Percentiles rank a stretch among this genome's conserved stretches.
Conservation (phyloP, 495 filamentous ascomycete genomes). For the Neurospora sp. region DNA sequence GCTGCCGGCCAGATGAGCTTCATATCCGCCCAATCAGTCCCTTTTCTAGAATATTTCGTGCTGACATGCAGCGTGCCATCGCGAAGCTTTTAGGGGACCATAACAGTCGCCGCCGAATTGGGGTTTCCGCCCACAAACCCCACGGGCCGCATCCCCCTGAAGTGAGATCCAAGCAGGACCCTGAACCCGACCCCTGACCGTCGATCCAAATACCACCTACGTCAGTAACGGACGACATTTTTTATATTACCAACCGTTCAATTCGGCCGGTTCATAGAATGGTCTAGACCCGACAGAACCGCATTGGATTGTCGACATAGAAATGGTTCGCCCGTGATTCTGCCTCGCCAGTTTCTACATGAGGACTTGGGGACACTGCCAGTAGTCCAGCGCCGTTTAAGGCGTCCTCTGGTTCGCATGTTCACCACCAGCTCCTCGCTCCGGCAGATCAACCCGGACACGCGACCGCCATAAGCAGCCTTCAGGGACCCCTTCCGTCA, state of each 20-base stretch:
- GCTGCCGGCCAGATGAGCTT: neutral
- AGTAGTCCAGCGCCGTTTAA: neutral
- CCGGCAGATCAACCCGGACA: neutral
- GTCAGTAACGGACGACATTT: neutral
- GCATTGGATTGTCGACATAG: neutral
- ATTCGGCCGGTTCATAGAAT: neutral
- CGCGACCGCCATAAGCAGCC: neutral
- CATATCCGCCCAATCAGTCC: neutral
- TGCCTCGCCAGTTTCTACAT: neutral
- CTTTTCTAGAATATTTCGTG: neutral
- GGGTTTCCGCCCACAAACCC: neutral
- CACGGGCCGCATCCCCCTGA: neutral
- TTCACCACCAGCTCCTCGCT: neutral
- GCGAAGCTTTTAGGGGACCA: neutral
- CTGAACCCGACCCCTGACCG: neutral
- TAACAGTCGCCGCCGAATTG: neutral
- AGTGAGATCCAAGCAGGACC: neutral
- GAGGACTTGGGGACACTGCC: neutral
- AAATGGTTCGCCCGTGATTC: neutral
- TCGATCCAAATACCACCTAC: neutral
- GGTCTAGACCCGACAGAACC: neutral
- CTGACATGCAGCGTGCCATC: neutral
- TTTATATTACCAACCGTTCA: neutral
- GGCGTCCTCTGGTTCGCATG: neutral
- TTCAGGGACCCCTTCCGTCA: neutral